Base-by-base conservation (phyloP, 768 basidiomycete species). In the Xerocomellus chrysenteron region DNA sequence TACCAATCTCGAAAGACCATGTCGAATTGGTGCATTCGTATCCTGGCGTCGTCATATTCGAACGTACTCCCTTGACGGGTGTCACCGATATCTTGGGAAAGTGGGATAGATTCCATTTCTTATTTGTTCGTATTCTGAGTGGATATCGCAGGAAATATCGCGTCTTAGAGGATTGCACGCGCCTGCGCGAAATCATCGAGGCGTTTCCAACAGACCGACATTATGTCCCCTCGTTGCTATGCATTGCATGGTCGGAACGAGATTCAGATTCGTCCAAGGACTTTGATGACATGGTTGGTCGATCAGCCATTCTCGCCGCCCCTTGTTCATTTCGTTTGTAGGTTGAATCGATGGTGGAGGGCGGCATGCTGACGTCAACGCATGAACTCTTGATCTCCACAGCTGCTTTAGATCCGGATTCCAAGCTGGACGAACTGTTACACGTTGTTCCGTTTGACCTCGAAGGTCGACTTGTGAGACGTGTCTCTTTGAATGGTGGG, bases 1-100 rank as follows among this genome's bases (percentile, higher is more conserved):
- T 90, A 47, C 84, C 86, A 0, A 9, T 66, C 33, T 52, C 65
- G 7, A 45, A 47, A n/a, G 46, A 50, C 12, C 46, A 42, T 33
- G 37, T n/a, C 7, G 75, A 76, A 7, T 19, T 37, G 42, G 44
- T 21, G 3, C 44, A 8, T 19, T 58, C 33, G 12, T 82, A 76
- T 37, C 89, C 90, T 19, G 89, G 88, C 0, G 56, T 90, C 24
- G 78, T 91, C 55, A 71, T 90, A n/a, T 88, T 92, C 53, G 90
- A 92, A 66, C 82, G 85, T 47, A 87, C 86, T 2, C 85, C 90
- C 0, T 53, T 87, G 43, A 82, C 81, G 44, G 83, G 77, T n/a
- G 70, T 84, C 2, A 60, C 74, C 26, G 88, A 91, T 65, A 82
- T 86, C 14, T 69, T 90, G 35, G 88, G 87, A 73, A 83, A 78